phyloP scores from a whole-genome alignment of 2,329 filamentous ascomycete species.

The Aureobasidium namibiae region DNA sequence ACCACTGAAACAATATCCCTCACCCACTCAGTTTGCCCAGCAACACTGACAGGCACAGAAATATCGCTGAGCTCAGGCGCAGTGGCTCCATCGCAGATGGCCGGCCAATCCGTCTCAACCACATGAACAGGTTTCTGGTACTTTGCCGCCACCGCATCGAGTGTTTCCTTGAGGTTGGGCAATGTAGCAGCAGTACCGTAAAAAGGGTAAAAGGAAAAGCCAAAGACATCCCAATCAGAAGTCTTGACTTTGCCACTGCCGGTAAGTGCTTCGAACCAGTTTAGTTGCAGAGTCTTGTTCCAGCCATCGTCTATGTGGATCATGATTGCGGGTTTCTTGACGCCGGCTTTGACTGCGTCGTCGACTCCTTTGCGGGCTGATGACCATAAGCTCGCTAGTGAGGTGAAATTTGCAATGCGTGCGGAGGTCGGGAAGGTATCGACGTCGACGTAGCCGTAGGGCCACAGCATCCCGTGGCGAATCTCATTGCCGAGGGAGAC shows the following conservation, averaged over 20 bases:
- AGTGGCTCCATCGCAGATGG: constrained; percentile 18
- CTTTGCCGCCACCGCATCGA: constrained; percentile 21
- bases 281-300: constrained; percentile 23
- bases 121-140: constrained; percentile 26
- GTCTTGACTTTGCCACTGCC: constrained; percentile 23
- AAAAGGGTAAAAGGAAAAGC: constrained; percentile 25
- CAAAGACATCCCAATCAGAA: constrained; percentile 24
- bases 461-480: constrained; percentile 32
- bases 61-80: constrained; percentile 19
- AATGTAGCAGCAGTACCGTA: constrained; percentile 26
- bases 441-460: constrained; percentile 20
- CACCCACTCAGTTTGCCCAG: constrained; percentile 23
- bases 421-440: not conserved
- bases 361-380: constrained; percentile 24
- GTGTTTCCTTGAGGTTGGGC: constrained; percentile 20
- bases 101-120: constrained; percentile 26
- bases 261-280: constrained; percentile 25
- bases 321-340: constrained; percentile 26
- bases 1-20: constrained; percentile 20
- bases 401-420: constrained; percentile 26
- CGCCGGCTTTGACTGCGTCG: constrained; percentile 25
- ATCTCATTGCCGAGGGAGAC: constrained; percentile 36
- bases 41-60: constrained; percentile 21
- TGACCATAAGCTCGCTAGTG: constrained; percentile 25
- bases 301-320: constrained; percentile 30